Evolutionary conservation across 2,329 filamentous ascomycete genomes (phyloP).

Genomic region (Paraphaeosphaeria sporulosa): DNA sequence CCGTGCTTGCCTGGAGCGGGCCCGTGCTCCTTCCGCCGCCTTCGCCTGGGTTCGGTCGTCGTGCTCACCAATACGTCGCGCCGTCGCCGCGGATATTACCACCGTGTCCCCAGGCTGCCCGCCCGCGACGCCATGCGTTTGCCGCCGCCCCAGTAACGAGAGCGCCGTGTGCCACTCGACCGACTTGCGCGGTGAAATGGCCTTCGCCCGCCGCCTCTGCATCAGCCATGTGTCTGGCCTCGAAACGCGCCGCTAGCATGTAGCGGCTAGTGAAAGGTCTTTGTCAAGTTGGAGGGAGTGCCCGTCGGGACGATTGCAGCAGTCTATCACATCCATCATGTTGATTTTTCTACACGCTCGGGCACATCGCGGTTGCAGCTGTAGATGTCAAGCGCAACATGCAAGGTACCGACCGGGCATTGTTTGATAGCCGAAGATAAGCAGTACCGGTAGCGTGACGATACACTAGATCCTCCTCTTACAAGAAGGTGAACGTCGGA

Average conservation of each 20-base stretch:
- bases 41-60: constrained; percentile 16
- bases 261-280: not conserved
- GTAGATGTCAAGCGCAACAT: no score
- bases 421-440: no score
- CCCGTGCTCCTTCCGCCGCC: constrained; percentile 27
- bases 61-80: constrained; percentile 28
- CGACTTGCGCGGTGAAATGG: not conserved
- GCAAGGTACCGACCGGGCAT: no score
- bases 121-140: constrained; percentile 2
- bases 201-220: not conserved
- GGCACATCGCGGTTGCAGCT: no score
- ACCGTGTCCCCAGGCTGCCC: constrained; percentile 27
- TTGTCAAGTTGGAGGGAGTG: no score
- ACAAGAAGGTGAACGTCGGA: no score
- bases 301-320: no score
- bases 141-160: constrained; percentile 1
- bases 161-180: constrained; percentile 1
- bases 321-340: no score
- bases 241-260: not conserved
- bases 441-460: no score
- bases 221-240: constrained; percentile 6
- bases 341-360: no score
- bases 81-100: constrained; percentile 17
- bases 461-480: no score
- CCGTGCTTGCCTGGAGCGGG: constrained; percentile 21